These are phyloP conservation scores for Scheffersomyces parashehatae DNA, from an alignment of 1,139 yeast genomes.

Conservation along the genomic window DNA sequence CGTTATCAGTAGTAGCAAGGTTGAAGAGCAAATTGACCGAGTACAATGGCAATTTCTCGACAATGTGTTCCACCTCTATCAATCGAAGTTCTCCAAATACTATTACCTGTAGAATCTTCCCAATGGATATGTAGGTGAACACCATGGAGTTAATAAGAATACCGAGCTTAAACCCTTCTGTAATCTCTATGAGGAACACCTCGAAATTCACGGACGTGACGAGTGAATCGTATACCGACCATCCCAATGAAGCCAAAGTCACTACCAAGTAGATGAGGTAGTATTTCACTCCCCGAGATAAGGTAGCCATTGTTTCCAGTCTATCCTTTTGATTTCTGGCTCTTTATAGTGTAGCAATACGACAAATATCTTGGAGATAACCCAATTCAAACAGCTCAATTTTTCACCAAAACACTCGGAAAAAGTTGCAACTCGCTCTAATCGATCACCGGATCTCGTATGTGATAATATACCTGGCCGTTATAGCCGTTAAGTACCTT, in stretches of 20 bases:
- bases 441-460: too few relatives aligned
- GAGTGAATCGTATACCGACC: conserved; percentile 29
- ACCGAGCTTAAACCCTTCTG: conserved; percentile 37
- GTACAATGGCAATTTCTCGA: conserved; percentile 52
- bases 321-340: not conserved
- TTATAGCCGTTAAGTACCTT: too few relatives aligned
- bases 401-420: too few relatives aligned
- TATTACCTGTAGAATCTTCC: conserved; percentile 38
- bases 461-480: too few relatives aligned
- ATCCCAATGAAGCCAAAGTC: conserved; percentile 25
- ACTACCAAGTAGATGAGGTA: conserved; percentile 25
- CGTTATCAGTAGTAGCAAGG: conserved; percentile 57
- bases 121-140: conserved; percentile 39
- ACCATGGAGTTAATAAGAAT: conserved; percentile 31
- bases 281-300: conserved; percentile 14
- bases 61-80: conserved; percentile 65
- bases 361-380: too few relatives aligned
- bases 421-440: too few relatives aligned
- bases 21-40: conserved; percentile 63
- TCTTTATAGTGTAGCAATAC: too few relatives aligned
- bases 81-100: conserved; percentile 77
- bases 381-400: too few relatives aligned
- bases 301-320: conserved; percentile 1
- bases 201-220: conserved; percentile 26
- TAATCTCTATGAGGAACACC: conserved; percentile 31